Percentiles rank a stretch among this genome's conserved stretches.
Conservation (phyloP, 805 yeast genomes). For the Lipomyces chichibuensis region DNA sequence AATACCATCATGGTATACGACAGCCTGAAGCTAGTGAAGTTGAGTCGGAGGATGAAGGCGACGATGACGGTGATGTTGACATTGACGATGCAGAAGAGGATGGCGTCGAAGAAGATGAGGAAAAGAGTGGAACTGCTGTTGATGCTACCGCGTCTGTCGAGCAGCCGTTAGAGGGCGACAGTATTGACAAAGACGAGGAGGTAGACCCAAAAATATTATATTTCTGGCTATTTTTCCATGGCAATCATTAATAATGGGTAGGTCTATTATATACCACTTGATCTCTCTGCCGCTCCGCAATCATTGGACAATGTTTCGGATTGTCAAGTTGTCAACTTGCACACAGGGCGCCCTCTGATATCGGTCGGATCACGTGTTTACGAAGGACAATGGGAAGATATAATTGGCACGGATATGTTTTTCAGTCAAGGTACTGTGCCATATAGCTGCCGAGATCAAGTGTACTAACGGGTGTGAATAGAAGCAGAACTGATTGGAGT, state of each 20-base stretch:
- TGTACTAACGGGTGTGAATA: background rate
- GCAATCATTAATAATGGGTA: slow-evolving; percentile 3
- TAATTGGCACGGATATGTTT: slow-evolving; percentile 32
- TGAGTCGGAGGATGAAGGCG: slow-evolving; percentile 12
- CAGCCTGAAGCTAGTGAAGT: slow-evolving; percentile 14
- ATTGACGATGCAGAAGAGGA: slow-evolving; percentile 19
- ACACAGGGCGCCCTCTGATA: slow-evolving; percentile 23
- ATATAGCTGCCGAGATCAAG: background rate
- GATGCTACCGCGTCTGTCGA: slow-evolving; percentile 1
- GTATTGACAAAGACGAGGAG: slow-evolving; percentile 12
- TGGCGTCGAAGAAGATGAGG: background rate
- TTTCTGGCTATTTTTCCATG: background rate
- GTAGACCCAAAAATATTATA: background rate
- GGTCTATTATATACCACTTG: slow-evolving; percentile 27
- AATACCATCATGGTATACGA: slow-evolving; percentile 1
- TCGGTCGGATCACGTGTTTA: slow-evolving; percentile 30
- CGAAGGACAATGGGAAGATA: slow-evolving; percentile 33
- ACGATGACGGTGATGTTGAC: slow-evolving; percentile 13
- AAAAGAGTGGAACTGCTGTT: background rate
- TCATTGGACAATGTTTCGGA: slow-evolving; percentile 14
- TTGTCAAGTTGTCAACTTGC: slow-evolving; percentile 21
- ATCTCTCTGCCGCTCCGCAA: slow-evolving; percentile 26
- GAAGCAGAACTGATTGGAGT: slow-evolving; percentile 26
- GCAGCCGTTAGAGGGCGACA: background rate
- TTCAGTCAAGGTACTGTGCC: slow-evolving; percentile 22